These are phyloP conservation scores for Kregervanrija pseudodelftensis DNA, from an alignment of 805 yeast genomes.

Conservation along the genomic window DNA sequence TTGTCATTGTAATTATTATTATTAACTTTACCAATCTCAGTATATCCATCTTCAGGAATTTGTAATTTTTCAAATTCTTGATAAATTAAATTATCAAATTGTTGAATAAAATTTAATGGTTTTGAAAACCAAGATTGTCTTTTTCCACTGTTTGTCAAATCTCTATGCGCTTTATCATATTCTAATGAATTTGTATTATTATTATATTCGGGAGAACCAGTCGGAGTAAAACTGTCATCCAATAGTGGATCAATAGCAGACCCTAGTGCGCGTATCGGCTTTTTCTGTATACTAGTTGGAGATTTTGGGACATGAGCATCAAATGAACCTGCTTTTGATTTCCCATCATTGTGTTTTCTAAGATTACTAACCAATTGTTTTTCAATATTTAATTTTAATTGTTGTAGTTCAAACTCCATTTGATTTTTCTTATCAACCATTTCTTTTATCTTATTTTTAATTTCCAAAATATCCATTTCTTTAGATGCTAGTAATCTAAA, in stretches of 20 bases:
- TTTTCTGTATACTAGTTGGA: constrained; percentile 13
- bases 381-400: constrained; percentile 42
- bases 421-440: constrained; percentile 33
- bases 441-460: constrained; percentile 47
- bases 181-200: not conserved
- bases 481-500: constrained; percentile 57
- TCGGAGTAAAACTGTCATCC: constrained; percentile 13
- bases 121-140: constrained; percentile 32
- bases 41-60: constrained; percentile 23
- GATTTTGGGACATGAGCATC: constrained; percentile 16
- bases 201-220: constrained; percentile 1
- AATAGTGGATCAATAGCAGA: constrained; percentile 17
- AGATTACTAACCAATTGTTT: constrained; percentile 37
- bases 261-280: constrained; percentile 8
- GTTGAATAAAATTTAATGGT: constrained; percentile 57
- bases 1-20: not conserved
- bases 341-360: constrained; percentile 10
- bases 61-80: constrained; percentile 55
- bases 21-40: not conserved
- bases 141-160: not conserved
- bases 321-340: constrained; percentile 4
- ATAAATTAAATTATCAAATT: constrained; percentile 59
- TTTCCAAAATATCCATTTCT: constrained; percentile 61
- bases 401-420: constrained; percentile 43
- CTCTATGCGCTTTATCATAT: not conserved